Evolutionary conservation across 2,329 filamentous ascomycete species (phyloP).

Genomic region (Paecilomyces formosus): DNA sequence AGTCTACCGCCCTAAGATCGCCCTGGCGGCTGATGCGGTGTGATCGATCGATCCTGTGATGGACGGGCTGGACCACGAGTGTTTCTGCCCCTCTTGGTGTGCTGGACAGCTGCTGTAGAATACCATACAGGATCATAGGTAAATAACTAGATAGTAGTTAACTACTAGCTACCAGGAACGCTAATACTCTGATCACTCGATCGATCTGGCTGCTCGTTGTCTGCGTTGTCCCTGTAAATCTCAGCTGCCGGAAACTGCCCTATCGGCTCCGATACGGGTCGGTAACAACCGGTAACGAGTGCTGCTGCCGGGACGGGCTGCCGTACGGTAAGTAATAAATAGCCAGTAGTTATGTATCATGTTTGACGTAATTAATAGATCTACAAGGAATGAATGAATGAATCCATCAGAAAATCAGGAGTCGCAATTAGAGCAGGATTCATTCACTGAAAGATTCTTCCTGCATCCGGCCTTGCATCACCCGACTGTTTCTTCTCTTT

Average conservation of each 20-base stretch:
- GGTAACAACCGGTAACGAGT: neutral
- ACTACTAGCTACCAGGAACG: neutral
- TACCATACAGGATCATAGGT: too few relatives aligned
- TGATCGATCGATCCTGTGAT: neutral
- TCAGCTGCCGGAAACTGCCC: too few relatives aligned
- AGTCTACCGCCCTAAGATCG: neutral
- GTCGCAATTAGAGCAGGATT: too few relatives aligned
- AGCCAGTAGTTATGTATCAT: too few relatives aligned
- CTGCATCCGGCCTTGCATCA: neutral
- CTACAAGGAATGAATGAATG: neutral
- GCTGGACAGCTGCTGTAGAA: too few relatives aligned
- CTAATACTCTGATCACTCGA: neutral
- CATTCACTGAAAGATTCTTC: too few relatives aligned
- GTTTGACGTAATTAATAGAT: neutral
- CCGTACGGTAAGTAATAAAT: neutral
- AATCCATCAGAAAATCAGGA: neutral
- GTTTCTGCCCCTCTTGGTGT: neutral
- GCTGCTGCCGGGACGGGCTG: neutral
- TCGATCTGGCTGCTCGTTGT: neutral
- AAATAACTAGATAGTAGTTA: too few relatives aligned
- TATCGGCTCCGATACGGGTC: neutral
- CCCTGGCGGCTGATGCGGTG: neutral
- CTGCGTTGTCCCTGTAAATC: too few relatives aligned
- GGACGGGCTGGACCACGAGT: neutral
- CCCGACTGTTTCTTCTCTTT: neutral